Evolutionary conservation across 2,329 filamentous ascomycete species (phyloP), one percentile per base, ranked within the genome.

Genomic region (Colletotrichum plurivorum): DNA sequence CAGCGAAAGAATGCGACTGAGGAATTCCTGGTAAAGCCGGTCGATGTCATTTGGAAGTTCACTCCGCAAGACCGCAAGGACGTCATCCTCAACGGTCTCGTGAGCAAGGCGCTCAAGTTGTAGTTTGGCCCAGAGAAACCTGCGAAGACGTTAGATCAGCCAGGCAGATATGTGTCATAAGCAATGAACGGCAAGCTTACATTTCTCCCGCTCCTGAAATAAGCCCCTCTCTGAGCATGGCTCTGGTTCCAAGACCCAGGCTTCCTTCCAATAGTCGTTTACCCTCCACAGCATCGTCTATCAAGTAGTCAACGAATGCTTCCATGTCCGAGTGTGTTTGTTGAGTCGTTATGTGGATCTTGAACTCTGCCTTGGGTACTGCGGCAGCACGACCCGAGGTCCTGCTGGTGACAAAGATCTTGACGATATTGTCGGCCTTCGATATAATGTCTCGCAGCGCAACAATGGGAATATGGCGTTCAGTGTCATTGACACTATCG

Each of bases 101-200:
- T 15, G 60, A 4, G 41, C 55, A 7, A 56, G 39, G 1, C 51
- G 13, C 2, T 56, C 51, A 5, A 63, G 6, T 13, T 49, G 43
- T 4, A 63, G 18, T 39, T 39, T 63, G 2, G 52, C 41, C 60
- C 60, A 63, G 1, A 27, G 51, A 36, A 63, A 56, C 60, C 52
- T 63, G 4, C 0, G 4, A 51, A 3, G 27, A 27, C 0, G 18
- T 56, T 7, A 56, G 18, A 10, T 2, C 4, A 4, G 13, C 0
- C 2, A 4, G n/a, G 8, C 1, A 3, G 1, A 48, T 22, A 18
- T n/a, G 15, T 8, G 5, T 36, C 16, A 4, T 3, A 39, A 20
- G 20, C 20, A 31, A 54, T 10, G 4, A 54, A 52, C 0, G 8
- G 18, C 13, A n/a, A 20, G n/a, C 51, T 49, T 8, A 63, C 51